Conservation (phyloP, 2,329 filamentous ascomycete species). For the Sphaerulina musiva region DNA sequence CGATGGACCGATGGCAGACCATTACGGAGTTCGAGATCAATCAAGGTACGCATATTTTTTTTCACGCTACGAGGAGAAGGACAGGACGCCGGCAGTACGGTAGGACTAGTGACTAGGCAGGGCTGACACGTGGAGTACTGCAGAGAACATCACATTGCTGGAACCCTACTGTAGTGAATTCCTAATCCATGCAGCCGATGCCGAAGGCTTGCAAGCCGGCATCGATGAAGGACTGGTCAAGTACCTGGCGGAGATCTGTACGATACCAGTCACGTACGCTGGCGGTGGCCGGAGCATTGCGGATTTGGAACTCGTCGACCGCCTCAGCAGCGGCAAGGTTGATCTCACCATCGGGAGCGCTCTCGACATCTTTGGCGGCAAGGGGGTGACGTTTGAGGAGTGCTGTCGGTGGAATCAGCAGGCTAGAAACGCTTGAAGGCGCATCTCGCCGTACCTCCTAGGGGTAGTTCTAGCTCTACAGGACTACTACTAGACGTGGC, state of each 20-base stretch:
- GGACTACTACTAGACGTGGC: constrained; percentile 1
- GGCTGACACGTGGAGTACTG: constrained; percentile 14
- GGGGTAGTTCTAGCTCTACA: too few relatives aligned
- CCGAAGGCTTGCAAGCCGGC: constrained; percentile 85
- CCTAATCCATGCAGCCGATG: constrained; percentile 92
- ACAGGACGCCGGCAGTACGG: constrained; percentile 1
- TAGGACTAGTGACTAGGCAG: constrained; percentile 12
- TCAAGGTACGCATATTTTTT: constrained; percentile 52
- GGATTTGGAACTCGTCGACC: constrained; percentile 76
- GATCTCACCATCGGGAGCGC: constrained; percentile 96
- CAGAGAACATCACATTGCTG: constrained; percentile 71
- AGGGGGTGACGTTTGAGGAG: constrained; percentile 77
- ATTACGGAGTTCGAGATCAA: constrained; percentile 94
- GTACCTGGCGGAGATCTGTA: constrained; percentile 75
- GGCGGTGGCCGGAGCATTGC: constrained; percentile 79
- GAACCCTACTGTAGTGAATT: constrained; percentile 96
- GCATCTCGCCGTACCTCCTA: neutral
- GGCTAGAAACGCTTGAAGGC: constrained; percentile 7
- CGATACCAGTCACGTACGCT: constrained; percentile 90
- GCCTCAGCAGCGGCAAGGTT: constrained; percentile 70
- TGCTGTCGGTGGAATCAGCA: constrained; percentile 75
- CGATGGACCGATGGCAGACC: constrained; percentile 98
- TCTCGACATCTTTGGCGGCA: constrained; percentile 89
- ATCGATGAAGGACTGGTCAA: constrained; percentile 80
- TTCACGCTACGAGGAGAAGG: constrained; percentile 1